Conservation (phyloP, 192 early-diverging fungal species). For the Diversispora epigaea region DNA sequence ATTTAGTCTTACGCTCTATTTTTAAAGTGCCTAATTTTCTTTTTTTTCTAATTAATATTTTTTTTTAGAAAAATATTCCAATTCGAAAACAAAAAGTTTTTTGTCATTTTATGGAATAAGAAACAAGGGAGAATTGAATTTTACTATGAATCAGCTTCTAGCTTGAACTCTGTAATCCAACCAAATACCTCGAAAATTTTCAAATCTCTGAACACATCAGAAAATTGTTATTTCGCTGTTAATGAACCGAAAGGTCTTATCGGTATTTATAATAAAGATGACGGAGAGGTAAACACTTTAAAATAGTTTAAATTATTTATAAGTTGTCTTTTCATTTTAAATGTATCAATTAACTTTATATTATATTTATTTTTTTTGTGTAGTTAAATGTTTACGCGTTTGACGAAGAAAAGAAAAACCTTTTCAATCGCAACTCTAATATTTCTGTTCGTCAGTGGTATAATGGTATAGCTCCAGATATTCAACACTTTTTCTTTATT, state of each 20-base stretch:
- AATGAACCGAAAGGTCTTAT: conserved; percentile 7
- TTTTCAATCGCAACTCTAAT: neutral
- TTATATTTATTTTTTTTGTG: neutral
- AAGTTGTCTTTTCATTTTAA: neutral
- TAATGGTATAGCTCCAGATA: neutral
- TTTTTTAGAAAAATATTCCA: conserved; percentile 10
- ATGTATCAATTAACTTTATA: neutral
- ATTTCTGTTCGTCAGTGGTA: neutral
- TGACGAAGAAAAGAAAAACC: neutral
- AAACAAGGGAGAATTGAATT: neutral
- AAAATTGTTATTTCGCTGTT: conserved; percentile 10
- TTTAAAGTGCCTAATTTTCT: neutral
- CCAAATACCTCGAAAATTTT: neutral
- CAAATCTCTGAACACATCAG: neutral
- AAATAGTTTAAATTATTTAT: neutral
- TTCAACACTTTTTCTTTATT: conserved; percentile 14
- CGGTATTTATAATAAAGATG: neutral
- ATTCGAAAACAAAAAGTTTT: conserved; percentile 11
- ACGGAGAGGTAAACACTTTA: neutral
- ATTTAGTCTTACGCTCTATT: neutral
- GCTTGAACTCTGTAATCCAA: neutral
- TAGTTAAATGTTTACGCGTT: conserved; percentile 5
- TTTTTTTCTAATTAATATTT: neutral
- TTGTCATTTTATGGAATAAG: conserved; percentile 10
- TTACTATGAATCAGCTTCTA: neutral